Base-by-base conservation (phyloP, 2,329 filamentous ascomycete genomes). In the Ambrosiella xylebori region DNA sequence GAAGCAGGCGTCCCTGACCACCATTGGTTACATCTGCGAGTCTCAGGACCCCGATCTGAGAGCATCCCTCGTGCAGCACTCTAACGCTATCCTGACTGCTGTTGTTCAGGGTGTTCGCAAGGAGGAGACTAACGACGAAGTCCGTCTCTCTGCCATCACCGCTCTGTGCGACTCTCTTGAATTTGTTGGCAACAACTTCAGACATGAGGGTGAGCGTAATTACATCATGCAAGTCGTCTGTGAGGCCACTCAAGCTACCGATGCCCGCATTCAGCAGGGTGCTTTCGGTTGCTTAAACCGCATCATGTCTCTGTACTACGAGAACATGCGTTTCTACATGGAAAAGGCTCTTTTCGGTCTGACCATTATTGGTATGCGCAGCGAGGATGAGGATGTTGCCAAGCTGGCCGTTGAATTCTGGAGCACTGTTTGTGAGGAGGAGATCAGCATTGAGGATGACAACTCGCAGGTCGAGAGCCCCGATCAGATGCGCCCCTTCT, bases 151-250 rank as follows among this genome's bases (percentile, higher is more conserved):
- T 56, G 93, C 93, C 67, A 93, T 98, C 68, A 87, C 87, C 54
- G 93, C 93, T 51, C 84, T 98, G 50, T 88, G 90, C 65, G 93
- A 98, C 72, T 96, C 91, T 44, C 84, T 97, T 61, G 93, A 98
- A 71, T 98, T 98, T 67, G 91, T 98, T 60, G 82, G 89, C 64
- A 94, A 88, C 73, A 98, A 98, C 75, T 98, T 98, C 72, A 94
- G 96, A 73, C 93, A 97, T 67, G 93, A 98, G 73, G 93, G 91
- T 66, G 93, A 98, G 78, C 85, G 93, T 65, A 98, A 98, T 76
- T 98, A 97, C 76, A 98, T 98, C 68, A 98, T 98, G 93, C 93
- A 98, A 76, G 93, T 98, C 64, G 88, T 98, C 66, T 98, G 93
- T 74, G 93, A 98, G 76, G 93, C 93, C 65, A 98, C 93, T 58